Percentiles rank a stretch among this genome's conserved stretches.
Evolutionary conservation across 352 stramenopile species (phyloP).

Genomic region (Plasmopara muralis): DNA sequence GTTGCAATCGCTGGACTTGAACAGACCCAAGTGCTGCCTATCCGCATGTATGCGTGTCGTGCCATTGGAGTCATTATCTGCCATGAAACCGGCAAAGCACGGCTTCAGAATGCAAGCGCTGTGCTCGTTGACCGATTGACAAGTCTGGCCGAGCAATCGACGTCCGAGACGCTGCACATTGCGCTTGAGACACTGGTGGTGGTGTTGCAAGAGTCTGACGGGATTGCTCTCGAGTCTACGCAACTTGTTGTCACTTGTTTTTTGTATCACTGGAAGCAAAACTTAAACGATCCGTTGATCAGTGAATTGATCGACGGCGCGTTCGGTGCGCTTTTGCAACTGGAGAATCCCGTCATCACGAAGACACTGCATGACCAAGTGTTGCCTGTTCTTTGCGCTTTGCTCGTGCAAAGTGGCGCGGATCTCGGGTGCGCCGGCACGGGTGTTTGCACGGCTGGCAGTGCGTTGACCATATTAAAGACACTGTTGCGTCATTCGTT

Average conservation of each 20-base stretch:
- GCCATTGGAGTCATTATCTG: constrained; percentile 64
- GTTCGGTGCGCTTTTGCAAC: constrained; percentile 59
- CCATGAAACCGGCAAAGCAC: constrained; percentile 49
- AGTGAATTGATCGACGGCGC: constrained; percentile 63
- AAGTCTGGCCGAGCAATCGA: constrained; percentile 48
- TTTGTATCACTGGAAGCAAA: constrained; percentile 54
- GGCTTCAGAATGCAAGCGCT: constrained; percentile 40
- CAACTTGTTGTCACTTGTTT: constrained; percentile 52
- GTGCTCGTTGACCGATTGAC: constrained; percentile 56
- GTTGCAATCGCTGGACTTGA: constrained; percentile 70
- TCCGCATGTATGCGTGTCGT: constrained; percentile 74
- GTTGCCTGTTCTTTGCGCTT: constrained; percentile 46
- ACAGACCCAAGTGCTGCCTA: constrained; percentile 57
- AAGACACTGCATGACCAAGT: constrained; percentile 56
- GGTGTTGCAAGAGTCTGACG: constrained; percentile 51
- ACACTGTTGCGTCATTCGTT: constrained; percentile 71
- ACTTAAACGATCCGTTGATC: constrained; percentile 73
- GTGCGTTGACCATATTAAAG: constrained; percentile 66
- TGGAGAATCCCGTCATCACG: constrained; percentile 51
- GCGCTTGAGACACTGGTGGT: constrained; percentile 71
- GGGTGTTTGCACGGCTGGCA: constrained; percentile 50
- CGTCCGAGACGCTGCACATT: constrained; percentile 70
- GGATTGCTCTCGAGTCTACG: constrained; percentile 30
- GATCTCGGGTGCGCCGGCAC: constrained; percentile 49
- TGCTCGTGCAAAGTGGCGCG: constrained; percentile 46